These are phyloP conservation scores for Fusarium newnesense DNA, from an alignment of 2,329 filamentous ascomycete species.

Conservation along the genomic window DNA sequence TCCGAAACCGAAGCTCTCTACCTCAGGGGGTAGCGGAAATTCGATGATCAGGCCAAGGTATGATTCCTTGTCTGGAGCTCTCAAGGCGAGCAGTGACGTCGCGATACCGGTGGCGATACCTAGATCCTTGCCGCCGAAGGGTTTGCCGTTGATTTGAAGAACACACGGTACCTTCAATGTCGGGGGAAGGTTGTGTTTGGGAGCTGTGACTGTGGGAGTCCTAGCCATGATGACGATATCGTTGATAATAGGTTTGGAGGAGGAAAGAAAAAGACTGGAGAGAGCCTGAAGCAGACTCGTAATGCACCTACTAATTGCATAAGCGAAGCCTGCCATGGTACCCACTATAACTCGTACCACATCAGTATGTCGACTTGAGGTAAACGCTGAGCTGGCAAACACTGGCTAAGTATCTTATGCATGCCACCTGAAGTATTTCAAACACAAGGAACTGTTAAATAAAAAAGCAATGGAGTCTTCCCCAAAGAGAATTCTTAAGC, in stretches of 20 bases:
- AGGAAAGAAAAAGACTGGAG: not conserved
- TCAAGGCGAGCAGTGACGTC: fast-evolving
- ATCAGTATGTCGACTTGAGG: no score
- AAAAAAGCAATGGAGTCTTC: no score
- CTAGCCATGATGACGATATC: not conserved
- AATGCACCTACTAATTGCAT: not conserved
- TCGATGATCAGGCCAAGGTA: not conserved
- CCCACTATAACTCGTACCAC: no score
- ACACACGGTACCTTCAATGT: not conserved
- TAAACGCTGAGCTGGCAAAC: not conserved
- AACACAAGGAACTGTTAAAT: no score
- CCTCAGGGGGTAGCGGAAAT: not conserved
- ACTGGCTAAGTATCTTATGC: not conserved
- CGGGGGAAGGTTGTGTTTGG: not conserved
- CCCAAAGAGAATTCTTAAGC: no score
- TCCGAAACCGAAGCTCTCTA: not conserved
- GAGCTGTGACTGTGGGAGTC: not conserved
- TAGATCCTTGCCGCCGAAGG: not conserved
- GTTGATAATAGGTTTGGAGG: fast-evolving
- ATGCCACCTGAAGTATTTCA: no score
- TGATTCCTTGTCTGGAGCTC: not conserved
- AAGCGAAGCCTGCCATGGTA: not conserved
- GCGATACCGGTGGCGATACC: not conserved
- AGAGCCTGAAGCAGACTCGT: fast-evolving
- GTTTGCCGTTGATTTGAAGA: fast-evolving